Evolutionary conservation across 2,329 filamentous ascomycete species (phyloP), one percentile per base, ranked within the genome.

Genomic region (Claviceps africana): DNA sequence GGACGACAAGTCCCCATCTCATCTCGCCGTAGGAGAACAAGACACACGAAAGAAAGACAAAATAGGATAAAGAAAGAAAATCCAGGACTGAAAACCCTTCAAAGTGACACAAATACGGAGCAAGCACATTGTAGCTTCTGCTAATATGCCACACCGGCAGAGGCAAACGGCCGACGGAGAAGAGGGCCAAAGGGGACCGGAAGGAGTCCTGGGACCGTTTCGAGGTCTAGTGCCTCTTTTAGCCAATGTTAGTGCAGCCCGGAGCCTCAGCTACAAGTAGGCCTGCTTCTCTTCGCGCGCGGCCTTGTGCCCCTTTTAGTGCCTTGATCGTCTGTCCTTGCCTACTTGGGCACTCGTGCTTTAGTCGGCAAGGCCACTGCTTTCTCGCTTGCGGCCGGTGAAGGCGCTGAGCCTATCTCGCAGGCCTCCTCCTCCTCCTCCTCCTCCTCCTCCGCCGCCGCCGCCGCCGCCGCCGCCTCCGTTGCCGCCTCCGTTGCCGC

Each of bases 391-490:
- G 42, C 62, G 53, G 30, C 63, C 61, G 2, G 65, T 65, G 31
- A 70, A 57, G 10, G 66, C 65, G 45, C 59, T 64, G 15, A 70
- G 58, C 54, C 35, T 37, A n/a, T 37, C 35, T 19, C 52, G 19
- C 2, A 19, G 39, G 19, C 19, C 55, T 21, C 39, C 39, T 1
- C 19, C 39, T 13, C 39, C 39, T 19, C 19, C 39, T 11, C 35
- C 13, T 5, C 19, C 37, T 9, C 37, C 37, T 2, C 4, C 35
- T 2, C n/a, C 37, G 10, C n/a, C 37, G 2, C 17, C 37, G 11
- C 15, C 11, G 2, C 37, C 37, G 17, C n/a, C 37, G 5, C 35
- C 37, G 40, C 19, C 15, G 52, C 56, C 17, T 52, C 56, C 28
- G 54, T n/a, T n/a, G n/a, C n/a, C n/a, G n/a, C n/a, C n/a, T n/a